Conservation (phyloP, 176 grass and related monocot species). For the Phyllostachys edulis region DNA sequence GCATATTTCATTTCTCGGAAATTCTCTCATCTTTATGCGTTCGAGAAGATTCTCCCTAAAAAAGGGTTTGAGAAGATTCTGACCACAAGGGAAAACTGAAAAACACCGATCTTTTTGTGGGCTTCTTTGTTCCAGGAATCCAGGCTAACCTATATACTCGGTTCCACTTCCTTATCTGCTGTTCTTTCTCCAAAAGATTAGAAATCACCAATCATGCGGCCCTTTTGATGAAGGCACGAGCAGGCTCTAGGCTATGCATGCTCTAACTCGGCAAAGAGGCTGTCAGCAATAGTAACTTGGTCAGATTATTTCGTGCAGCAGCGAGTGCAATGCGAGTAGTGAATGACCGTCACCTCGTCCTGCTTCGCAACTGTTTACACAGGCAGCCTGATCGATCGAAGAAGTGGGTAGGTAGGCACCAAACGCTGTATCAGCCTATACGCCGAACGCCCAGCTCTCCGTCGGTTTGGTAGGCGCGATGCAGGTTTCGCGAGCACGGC, state of each 20-base stretch:
- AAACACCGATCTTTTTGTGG: neutral
- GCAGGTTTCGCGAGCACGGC: too few relatives aligned
- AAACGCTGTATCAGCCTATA: neutral
- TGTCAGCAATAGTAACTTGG: neutral
- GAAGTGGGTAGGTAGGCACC: neutral
- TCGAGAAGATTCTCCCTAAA: neutral
- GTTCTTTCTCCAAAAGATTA: neutral
- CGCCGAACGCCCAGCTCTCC: neutral
- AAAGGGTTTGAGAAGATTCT: neutral
- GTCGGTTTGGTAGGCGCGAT: too few relatives aligned
- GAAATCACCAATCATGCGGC: neutral
- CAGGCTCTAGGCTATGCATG: neutral
- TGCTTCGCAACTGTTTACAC: too few relatives aligned
- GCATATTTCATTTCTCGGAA: neutral
- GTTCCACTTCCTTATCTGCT: neutral
- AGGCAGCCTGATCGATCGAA: too few relatives aligned
- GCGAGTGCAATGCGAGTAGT: too few relatives aligned
- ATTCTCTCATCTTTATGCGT: neutral
- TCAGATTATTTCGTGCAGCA: neutral
- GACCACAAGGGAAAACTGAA: neutral
- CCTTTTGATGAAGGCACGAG: neutral
- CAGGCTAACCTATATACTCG: neutral
- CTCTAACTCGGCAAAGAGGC: neutral
- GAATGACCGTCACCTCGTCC: neutral
- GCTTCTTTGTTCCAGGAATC: neutral